phyloP scores from a whole-genome alignment of 2,329 filamentous ascomycete species.

The Alternaria alternata region DNA sequence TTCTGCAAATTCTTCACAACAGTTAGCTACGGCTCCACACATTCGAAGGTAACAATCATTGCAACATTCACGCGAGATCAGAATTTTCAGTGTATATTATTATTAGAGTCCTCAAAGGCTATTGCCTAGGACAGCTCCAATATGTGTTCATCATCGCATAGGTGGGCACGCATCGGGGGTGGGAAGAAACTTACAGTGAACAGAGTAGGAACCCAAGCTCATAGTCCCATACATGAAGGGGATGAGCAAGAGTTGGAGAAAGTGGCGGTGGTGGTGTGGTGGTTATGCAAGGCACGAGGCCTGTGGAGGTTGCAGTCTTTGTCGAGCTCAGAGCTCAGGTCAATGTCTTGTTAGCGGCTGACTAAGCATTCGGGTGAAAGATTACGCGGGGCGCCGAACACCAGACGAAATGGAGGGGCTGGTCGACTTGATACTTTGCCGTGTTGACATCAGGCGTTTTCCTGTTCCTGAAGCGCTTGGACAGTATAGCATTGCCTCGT shows the following conservation, averaged over 20 bases:
- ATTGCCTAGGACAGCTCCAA: conserved; percentile 78
- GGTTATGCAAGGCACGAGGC: conserved; percentile 21
- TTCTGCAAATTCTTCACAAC: conserved; percentile 36
- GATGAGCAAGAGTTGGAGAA: background rate
- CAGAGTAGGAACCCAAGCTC: background rate
- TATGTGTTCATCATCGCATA: conserved; percentile 67
- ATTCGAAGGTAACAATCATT: conserved; percentile 4
- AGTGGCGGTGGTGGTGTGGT: background rate
- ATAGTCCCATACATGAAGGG: conserved; percentile 13
- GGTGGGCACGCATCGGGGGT: conserved; percentile 12
- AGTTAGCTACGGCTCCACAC: conserved; percentile 30
- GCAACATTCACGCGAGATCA: conserved; percentile 38
- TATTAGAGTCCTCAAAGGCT: conserved; percentile 59
- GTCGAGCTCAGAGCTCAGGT: conserved; percentile 11
- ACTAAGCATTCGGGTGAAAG: conserved; percentile 21
- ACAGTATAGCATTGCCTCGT: conserved; percentile 22
- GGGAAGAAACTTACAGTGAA: conserved; percentile 23
- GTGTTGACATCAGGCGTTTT: conserved; percentile 18
- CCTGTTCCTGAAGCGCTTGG: conserved; percentile 34
- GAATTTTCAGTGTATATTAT: conserved; percentile 55
- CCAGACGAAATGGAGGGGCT: conserved; percentile 3
- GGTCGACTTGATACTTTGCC: conserved; percentile 1
- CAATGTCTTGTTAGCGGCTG: conserved; percentile 14
- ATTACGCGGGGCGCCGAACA: conserved; percentile 14
- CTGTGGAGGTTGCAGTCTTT: conserved; percentile 22